Base-by-base conservation (phyloP, 768 basidiomycete species). In the Phanerochaete sordida region DNA sequence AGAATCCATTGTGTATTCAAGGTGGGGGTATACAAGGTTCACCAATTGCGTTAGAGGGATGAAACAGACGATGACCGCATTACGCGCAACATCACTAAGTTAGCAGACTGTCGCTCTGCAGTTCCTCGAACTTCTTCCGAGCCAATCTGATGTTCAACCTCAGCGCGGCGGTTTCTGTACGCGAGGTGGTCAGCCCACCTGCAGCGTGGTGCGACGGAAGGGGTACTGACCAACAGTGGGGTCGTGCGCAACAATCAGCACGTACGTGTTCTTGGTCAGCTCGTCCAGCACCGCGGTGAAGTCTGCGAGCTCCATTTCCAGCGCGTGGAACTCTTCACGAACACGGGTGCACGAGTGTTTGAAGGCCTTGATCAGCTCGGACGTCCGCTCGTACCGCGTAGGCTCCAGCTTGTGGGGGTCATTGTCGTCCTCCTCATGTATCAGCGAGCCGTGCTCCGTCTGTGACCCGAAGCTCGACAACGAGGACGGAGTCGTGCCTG, bases 291-390 rank as follows among this genome's bases (percentile, higher is more conserved):
- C 90, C 4, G 93, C 93, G 0, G 90, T 93, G 70, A 92, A 95
- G 63, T 91, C 87, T 43, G 84, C 79, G 11, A 92, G 79, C 67
- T 93, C 90, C 84, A 96, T 87, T 74, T 95, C 91, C 28, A 95
- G 79, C 5, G 89, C 85, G 61, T 89, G 83, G 68, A 95, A 95
- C 62, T 94, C 93, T 68, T 91, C 88, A 21, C 88, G 84, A 31
- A 92, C 80, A 46, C 87, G 91, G 58, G 90, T 84, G 73, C 95
- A 97, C 21, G 91, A 89, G 65, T 93, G 86, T 68, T 96, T 94
- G 79, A 98, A 98, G 2, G 88, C 87, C 75, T 98, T 98, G 76
- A 99, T 89, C 61, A 97, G 84, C 74, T 98, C 95, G 11, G 90
- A 91, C 21, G 91, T 92, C 45, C 91, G 86, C 72, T 93, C 91